These are phyloP conservation scores for Pleurotus ostreatus DNA, from an alignment of 768 basidiomycete species.

Conservation along the genomic window DNA sequence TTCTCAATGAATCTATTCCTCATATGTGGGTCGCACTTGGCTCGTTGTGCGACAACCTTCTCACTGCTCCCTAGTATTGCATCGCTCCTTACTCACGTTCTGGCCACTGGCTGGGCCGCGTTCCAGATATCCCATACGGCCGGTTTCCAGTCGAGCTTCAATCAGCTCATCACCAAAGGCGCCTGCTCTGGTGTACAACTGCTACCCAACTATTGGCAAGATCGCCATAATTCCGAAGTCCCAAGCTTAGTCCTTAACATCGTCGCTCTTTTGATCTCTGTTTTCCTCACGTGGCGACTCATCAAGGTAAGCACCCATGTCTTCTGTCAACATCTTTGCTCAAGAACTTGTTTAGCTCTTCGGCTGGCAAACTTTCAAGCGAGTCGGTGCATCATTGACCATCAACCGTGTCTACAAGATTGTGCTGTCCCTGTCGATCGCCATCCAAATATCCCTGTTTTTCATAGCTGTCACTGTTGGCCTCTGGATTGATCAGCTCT, in stretches of 20 bases:
- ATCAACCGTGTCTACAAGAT: conserved; percentile 76
- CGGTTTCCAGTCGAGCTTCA: conserved; percentile 53
- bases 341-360: conserved; percentile 41
- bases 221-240: conserved; percentile 57
- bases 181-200: conserved; percentile 53
- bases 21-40: conserved; percentile 38
- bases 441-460: conserved; percentile 73
- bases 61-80: conserved; percentile 37
- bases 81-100: conserved; percentile 65
- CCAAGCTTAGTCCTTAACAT: conserved; percentile 60
- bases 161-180: conserved; percentile 54
- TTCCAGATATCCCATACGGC: conserved; percentile 63
- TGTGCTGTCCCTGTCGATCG: conserved; percentile 65
- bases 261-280: conserved; percentile 54
- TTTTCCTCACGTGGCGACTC: conserved; percentile 67
- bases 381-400: conserved; percentile 68
- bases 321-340: not conserved
- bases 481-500: conserved; percentile 76
- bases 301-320: conserved; percentile 48
- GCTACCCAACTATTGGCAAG: conserved; percentile 62
- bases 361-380: conserved; percentile 88
- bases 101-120: conserved; percentile 70
- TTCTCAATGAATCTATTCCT: conserved; percentile 76
- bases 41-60: not conserved
- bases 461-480: conserved; percentile 68